Percentiles rank a stretch among this genome's conserved stretches.
Conservation (phyloP, 805 yeast species). For the Torulaspora maleeae region DNA sequence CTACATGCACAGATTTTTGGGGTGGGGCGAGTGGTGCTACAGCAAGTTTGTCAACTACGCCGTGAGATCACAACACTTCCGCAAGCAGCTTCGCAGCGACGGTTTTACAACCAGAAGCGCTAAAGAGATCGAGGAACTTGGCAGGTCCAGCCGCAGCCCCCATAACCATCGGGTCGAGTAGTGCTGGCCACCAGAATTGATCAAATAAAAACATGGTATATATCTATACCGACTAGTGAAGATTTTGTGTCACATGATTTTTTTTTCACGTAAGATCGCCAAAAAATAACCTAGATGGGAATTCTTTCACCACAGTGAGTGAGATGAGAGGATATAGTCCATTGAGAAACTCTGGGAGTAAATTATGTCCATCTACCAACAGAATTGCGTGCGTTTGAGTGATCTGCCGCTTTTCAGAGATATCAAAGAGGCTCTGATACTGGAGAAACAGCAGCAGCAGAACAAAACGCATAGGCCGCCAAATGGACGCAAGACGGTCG, state of each 20-base stretch:
- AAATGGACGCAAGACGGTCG: neutral
- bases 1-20: conserved; percentile 49
- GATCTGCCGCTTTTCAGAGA: conserved; percentile 21
- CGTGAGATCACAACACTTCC: conserved; percentile 47
- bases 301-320: neutral
- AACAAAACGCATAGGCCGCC: conserved; percentile 1
- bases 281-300: neutral
- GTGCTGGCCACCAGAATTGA: neutral
- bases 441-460: conserved; percentile 11
- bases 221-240: no score
- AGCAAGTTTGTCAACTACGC: conserved; percentile 45
- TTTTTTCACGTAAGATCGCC: no score
- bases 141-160: conserved; percentile 10
- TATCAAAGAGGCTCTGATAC: conserved; percentile 15
- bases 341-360: neutral
- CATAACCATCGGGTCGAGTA: neutral
- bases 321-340: neutral
- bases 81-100: conserved; percentile 25
- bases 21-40: conserved; percentile 59
- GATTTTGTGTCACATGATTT: conserved; percentile 6
- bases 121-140: conserved; percentile 25
- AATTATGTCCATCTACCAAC: neutral
- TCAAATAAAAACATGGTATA: no score
- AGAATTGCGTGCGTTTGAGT: conserved; percentile 8
- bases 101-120: conserved; percentile 24